These are phyloP conservation scores for Pouteria campechiana DNA, from an alignment of 179 eudicot genomes.

Conservation along the genomic window DNA sequence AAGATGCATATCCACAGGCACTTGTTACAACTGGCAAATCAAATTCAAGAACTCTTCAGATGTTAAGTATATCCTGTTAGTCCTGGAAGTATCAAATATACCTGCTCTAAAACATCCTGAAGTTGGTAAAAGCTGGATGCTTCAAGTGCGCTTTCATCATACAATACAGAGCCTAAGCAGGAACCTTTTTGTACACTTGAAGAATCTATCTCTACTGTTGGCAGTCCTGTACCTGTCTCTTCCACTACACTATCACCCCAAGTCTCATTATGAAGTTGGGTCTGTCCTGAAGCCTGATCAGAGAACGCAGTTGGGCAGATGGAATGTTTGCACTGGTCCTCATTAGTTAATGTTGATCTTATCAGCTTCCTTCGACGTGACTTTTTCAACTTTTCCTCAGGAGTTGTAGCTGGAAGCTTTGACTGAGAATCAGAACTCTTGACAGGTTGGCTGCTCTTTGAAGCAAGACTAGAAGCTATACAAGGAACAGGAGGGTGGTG, in stretches of 20 bases:
- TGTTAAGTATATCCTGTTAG: background rate
- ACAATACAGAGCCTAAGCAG: slow-evolving; percentile 42
- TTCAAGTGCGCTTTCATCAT: slow-evolving; percentile 63
- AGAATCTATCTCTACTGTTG: slow-evolving; percentile 37
- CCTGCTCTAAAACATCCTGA: slow-evolving; percentile 81
- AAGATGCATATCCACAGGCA: too few relatives aligned
- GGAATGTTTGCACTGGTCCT: too few relatives aligned
- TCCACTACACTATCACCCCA: slow-evolving; percentile 22
- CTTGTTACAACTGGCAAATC: background rate
- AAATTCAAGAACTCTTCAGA: background rate
- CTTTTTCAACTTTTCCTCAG: too few relatives aligned
- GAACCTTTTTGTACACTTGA: slow-evolving; percentile 51
- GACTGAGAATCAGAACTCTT: too few relatives aligned
- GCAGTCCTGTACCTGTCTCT: slow-evolving; percentile 12
- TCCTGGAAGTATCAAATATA: slow-evolving; percentile 14
- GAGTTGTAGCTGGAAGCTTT: too few relatives aligned
- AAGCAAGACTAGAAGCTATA: slow-evolving; percentile 40
- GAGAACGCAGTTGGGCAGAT: slow-evolving; percentile 11
- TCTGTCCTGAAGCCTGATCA: slow-evolving; percentile 20
- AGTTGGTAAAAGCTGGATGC: slow-evolving; percentile 83
- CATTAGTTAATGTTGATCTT: too few relatives aligned
- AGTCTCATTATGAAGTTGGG: slow-evolving; percentile 16
- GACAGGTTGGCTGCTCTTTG: slow-evolving; percentile 23
- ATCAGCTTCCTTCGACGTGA: too few relatives aligned
- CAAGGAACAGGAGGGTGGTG: slow-evolving; percentile 27